Base-by-base conservation (phyloP, 2,329 filamentous ascomycete genomes). In the Alternaria consortialis region DNA sequence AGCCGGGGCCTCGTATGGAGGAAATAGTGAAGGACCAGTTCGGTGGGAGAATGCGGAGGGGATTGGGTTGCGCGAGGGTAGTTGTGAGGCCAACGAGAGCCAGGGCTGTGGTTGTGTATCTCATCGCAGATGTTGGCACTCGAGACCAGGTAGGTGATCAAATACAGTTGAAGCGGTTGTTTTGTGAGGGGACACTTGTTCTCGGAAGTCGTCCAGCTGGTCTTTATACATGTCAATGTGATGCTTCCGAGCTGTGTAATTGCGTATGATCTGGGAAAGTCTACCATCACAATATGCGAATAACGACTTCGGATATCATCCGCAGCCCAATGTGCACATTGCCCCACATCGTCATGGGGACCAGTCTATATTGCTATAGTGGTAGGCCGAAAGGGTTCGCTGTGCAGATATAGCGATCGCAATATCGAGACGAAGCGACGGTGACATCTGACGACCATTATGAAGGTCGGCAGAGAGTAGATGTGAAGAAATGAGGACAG, bases 1-100 rank as follows among this genome's bases (percentile, higher is more conserved):
- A 70, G 27, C 64, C 67, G 12, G 67, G 67, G 27, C 67, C 66
- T 7, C n/a, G 17, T 15, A 69, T 46, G 7, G 58, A 57, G 39
- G 56, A 46, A 9, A 70, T 65, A n/a, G 39, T 58, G 55, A 64
- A 70, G 32, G 36, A n/a, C 64, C 66, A 69, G 36, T 34, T 48
- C 5, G 47, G 34, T 5, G 66, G 67, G 7, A 66, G 58, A 40
- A 53, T 58, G 50, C 67, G 65, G 9, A 58, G 25, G 12, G 62
- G 57, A 23, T 67, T 54, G 43, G 46, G 63, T 7, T 56, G 44
- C 12, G 65, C 60, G 5, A 66, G 48, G 39, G 60, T 53, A 11
- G 52, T 64, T 25, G 57, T 53, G 40, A 64, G 51, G 12, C 15
- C 7, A 12, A 62, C 15, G 39, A 68, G 56, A 47, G 58, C 8